Evolutionary conservation across 129 eudicot species (phyloP).

Genomic region (Heracleum sosnowskyi): DNA sequence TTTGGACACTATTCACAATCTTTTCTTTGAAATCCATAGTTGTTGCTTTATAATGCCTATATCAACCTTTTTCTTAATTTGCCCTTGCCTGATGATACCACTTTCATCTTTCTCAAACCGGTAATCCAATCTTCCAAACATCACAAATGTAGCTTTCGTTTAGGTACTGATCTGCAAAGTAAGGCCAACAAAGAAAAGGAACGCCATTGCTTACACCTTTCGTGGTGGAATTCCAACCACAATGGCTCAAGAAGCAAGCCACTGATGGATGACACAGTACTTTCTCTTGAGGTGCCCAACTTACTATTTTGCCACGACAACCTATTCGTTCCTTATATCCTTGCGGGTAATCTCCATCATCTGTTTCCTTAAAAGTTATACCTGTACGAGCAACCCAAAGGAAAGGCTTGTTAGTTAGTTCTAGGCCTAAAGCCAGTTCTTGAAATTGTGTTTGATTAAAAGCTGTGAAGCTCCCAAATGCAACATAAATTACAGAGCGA

Average conservation of each 20-base stretch:
- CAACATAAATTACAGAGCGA: not conserved
- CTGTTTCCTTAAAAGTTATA: not conserved
- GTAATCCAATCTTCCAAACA: slow-evolving; percentile 21
- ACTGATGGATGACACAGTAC: slow-evolving; percentile 50
- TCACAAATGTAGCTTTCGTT: slow-evolving; percentile 41
- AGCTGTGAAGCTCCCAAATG: slow-evolving; percentile 1
- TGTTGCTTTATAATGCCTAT: slow-evolving; percentile 18
- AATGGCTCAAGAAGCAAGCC: slow-evolving; percentile 58
- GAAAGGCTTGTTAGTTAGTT: not conserved
- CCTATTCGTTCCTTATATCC: slow-evolving; percentile 36
- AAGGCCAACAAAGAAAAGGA: slow-evolving; percentile 70
- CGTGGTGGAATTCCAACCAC: slow-evolving; percentile 18
- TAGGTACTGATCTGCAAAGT: slow-evolving; percentile 52
- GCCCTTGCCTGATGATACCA: slow-evolving; percentile 36
- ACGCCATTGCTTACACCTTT: slow-evolving; percentile 55
- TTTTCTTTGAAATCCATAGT: slow-evolving; percentile 28
- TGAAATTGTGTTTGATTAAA: not conserved
- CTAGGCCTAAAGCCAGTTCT: not conserved
- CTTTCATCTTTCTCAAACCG: slow-evolving; percentile 33
- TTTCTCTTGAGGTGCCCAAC: slow-evolving; percentile 62
- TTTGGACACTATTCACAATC: slow-evolving; percentile 3
- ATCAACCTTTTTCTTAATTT: slow-evolving; percentile 44
- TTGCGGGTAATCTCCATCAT: slow-evolving; percentile 19
- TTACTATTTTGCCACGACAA: slow-evolving; percentile 32
- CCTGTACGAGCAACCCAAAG: slow-evolving; percentile 1